Base-by-base conservation (phyloP, 306 rosid genomes). In the Begonia fuchsioides region DNA sequence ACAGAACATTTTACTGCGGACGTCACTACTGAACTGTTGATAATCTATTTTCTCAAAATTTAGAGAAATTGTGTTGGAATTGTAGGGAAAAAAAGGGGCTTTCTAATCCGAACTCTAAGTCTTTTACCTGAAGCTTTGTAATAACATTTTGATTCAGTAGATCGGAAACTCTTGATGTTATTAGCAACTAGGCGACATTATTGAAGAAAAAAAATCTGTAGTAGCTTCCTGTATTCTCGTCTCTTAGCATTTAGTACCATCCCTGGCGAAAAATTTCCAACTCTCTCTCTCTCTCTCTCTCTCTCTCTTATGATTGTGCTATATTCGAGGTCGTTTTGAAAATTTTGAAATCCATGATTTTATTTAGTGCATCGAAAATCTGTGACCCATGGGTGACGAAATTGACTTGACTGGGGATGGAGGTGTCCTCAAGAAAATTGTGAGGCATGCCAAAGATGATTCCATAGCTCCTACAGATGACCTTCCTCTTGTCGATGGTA, bases 401-500 rank as follows among this genome's bases (percentile, higher is more conserved):
- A 62, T 84, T 74, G 94, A 90, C 70, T 75, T 90, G 54, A 74
- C 79, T 13, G 95, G 95, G 16, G 95, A 90, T 65, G 95, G 97
- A 60, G 94, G 97, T 54, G 90, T 86, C 49, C 53, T 79, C 44
- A 86, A 90, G 82, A 81, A 72, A 56, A 71, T 79, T 20, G 53
- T 79, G 50, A 81, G 75, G 75, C 85, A 77, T 66, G 75, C 87
- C 55, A 90, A 81, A 67, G 35, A 67, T n/a, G 80, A 79, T 60
- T 93, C 97, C 11, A 60, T 63, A 43, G 73, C 71, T 65, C 93
- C 97, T 10, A 70, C 94, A 3, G 92, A 76, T 38, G 88, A 90
- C 64, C 62, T 90, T 60, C 97, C 97, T 53, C 92, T 90, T 35
- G 94, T 84, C 44, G 93, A 90, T 73, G 97, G 95, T 84, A 68